Evolutionary conservation across 768 basidiomycete species (phyloP), one percentile per base, ranked within the genome.

Genomic region (Amanita inopinata): DNA sequence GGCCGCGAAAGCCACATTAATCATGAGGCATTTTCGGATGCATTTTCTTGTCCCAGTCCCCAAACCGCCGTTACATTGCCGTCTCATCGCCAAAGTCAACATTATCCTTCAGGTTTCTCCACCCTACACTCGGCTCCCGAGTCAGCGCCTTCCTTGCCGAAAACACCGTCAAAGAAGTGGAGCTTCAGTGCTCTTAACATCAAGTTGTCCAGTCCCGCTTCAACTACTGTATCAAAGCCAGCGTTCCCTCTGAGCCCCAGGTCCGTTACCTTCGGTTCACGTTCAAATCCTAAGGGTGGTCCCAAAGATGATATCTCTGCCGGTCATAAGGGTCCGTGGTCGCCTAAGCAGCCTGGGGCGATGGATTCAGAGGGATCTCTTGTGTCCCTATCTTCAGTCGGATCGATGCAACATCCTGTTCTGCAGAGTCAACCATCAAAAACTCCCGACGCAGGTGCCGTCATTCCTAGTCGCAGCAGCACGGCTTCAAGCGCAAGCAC

Each of bases 121-220:
- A 62, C 55, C 52, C 51, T 57, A 55, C 57, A 51, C 54, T 66
- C 63, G 49, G 62, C 57, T 51, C 63, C 67, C 22, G 71, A 76
- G 45, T 61, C 70, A 43, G 50, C 54, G 10, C 68, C 78, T 30
- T 54, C 64, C 11, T 64, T 71, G 32, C 65, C 71, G 39, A 86
- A 85, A 64, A 84, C 85, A 2, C 88, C 89, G 24, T 88, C 85
- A n/a, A 92, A 91, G 73, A 93, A 93, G 61, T 93, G 90, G 90
- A 92, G 89, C 57, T 85, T 93, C 59, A 83, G 74, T 49, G 86
- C 84, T 17, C 64, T 92, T 3, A 87, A 84, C 50, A 72, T 85
- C 58, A 86, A 75, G 56, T 61, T 87, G 38, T 73, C 79, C 10
- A 73, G 73, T 45, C 81, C 78, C 19, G 78, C 82, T 37, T 79